These are phyloP conservation scores for Dothideomycetes sp. DNA, from an alignment of 2,329 filamentous ascomycete genomes.

Conservation along the genomic window DNA sequence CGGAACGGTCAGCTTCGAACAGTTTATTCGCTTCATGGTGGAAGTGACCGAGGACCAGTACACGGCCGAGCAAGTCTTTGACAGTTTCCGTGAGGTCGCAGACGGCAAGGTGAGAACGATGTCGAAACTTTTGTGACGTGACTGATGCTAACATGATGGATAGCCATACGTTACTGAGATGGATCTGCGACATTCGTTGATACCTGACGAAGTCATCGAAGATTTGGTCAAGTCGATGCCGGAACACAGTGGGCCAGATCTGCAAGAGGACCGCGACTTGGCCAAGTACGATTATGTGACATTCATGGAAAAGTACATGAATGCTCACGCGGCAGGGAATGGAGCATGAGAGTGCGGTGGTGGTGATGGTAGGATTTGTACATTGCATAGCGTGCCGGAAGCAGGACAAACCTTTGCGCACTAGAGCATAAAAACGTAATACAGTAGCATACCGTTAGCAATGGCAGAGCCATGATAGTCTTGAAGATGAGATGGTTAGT, in stretches of 20 bases:
- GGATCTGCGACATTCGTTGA: conserved; percentile 86
- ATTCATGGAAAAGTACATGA: conserved; percentile 75
- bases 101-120: conserved; percentile 83
- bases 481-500: no score
- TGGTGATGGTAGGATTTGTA: no score
- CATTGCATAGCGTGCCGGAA: no score
- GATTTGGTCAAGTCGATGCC: conserved; percentile 85
- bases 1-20: conserved; percentile 80
- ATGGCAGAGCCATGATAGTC: no score
- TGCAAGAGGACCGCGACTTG: conserved; percentile 72
- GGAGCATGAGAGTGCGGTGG: no score
- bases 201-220: conserved; percentile 94
- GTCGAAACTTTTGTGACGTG: no score
- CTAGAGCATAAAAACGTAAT: no score
- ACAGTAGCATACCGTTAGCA: no score
- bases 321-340: not conserved
- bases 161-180: conserved; percentile 94
- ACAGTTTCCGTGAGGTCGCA: conserved; percentile 93
- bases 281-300: conserved; percentile 92
- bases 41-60: conserved; percentile 98
- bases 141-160: conserved; percentile 1
- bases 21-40: conserved; percentile 99
- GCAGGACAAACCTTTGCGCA: no score
- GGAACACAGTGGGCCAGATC: conserved; percentile 70
- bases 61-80: conserved; percentile 95